Base-by-base conservation (phyloP, 345 rosid genomes). In the Reutealis trisperma region DNA sequence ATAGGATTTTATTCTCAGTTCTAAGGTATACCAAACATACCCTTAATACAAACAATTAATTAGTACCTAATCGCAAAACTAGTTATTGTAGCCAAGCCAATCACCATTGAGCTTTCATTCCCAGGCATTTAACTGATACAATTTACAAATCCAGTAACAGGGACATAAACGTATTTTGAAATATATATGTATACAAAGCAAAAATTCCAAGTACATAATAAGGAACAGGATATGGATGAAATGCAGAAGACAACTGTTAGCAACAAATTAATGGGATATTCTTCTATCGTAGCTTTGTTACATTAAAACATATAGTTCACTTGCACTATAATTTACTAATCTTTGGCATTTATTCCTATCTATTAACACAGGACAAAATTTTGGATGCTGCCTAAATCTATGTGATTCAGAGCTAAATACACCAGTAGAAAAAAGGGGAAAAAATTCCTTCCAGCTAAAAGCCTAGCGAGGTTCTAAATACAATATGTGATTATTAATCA, bases 381-480 rank as follows among this genome's bases (percentile, higher is more conserved):
- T 74, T 44, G 73, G 61, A 68, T 19, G 75, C 78, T 61, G 18
- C 63, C 65, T 45, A 71, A 22, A 37, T 49, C 44, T 27, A 30
- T 67, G 49, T 51, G 70, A 34, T 73, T 52, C 71, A 32, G 64
- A 63, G 14, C 52, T 24, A 24, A 74, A 71, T 75, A 75, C 45
- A 52, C 18, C 15, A 2, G 25, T 8, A n/a, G 16, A 8, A 19
- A 11, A 57, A 24, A 54, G 15, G 41, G 52, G 24, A 32, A n/a
- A 68, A 52, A 34, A 12, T 7, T 72, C 21, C 73, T 72, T 58
- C 45, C 47, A 51, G 61, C 84, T 67, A 70, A 44, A 72, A 24
- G 10, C 76, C 65, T n/a, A 64, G 37, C n/a, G 8, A 63, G 74
- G 66, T 61, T 59, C 81, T 74, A 85, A 5, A 21, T 70, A 64